phyloP scores from a whole-genome alignment of 495 filamentous ascomycete genomes.

The Aspergillus egyptiacus region DNA sequence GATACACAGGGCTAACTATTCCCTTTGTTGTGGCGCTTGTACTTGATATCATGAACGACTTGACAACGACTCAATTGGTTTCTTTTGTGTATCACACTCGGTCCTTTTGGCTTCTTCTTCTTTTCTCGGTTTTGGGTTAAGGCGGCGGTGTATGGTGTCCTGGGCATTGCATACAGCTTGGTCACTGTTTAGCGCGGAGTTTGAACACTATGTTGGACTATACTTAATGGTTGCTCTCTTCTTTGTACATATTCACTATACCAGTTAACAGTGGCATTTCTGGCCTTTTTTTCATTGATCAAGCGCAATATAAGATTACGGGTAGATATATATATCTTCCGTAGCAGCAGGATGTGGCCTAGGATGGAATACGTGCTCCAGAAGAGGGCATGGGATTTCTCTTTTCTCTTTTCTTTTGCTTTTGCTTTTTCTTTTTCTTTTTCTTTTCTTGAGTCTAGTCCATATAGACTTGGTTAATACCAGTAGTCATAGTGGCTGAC shows the following conservation, averaged over 20 bases:
- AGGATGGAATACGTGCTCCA: no score
- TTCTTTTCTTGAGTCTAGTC: no score
- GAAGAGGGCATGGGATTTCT: no score
- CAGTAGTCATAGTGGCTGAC: no score
- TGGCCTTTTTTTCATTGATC: neutral
- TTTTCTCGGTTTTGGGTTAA: slow-evolving; percentile 8
- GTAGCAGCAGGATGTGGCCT: no score
- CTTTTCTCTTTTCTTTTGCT: no score
- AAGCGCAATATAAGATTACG: neutral
- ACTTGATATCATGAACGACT: slow-evolving; percentile 17
- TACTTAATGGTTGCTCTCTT: slow-evolving; percentile 7
- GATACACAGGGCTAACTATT: slow-evolving; percentile 17
- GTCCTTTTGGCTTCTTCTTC: slow-evolving; percentile 4
- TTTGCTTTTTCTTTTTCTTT: no score
- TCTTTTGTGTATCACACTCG: slow-evolving; percentile 13
- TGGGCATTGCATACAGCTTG: slow-evolving; percentile 15
- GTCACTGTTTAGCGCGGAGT: slow-evolving; percentile 13
- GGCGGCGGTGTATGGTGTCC: slow-evolving; percentile 14
- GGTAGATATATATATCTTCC: neutral
- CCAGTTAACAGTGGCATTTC: neutral
- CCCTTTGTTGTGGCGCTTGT: slow-evolving; percentile 14
- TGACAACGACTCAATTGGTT: slow-evolving; percentile 14
- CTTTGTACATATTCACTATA: neutral
- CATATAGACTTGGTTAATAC: no score
- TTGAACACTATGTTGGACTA: slow-evolving; percentile 16